Evolutionary conservation across 768 basidiomycete species (phyloP).

Genomic region (Russula vinacea): DNA sequence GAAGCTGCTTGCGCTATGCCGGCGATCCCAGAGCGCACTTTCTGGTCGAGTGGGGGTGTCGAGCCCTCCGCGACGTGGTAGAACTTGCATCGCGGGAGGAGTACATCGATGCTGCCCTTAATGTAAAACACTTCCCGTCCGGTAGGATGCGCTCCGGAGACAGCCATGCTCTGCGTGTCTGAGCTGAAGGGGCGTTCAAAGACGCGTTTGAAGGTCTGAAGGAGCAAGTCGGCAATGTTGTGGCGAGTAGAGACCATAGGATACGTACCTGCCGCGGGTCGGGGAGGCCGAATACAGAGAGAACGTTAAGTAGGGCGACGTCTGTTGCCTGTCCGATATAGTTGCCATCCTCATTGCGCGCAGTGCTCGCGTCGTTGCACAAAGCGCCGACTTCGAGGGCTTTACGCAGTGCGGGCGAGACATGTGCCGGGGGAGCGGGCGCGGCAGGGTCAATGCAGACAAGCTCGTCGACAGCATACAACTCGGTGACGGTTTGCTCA

Average conservation of each 20-base stretch:
- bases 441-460: slow-evolving; percentile 59
- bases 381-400: slow-evolving; percentile 79
- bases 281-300: slow-evolving; percentile 59
- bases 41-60: slow-evolving; percentile 71
- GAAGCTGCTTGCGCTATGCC: slow-evolving; percentile 70
- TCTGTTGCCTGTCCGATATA: slow-evolving; percentile 90
- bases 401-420: slow-evolving; percentile 67
- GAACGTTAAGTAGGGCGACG: slow-evolving; percentile 82
- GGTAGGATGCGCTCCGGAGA: slow-evolving; percentile 67
- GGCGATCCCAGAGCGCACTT: slow-evolving; percentile 64
- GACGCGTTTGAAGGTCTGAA: slow-evolving; percentile 63
- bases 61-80: slow-evolving; percentile 91
- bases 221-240: not conserved
- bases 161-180: slow-evolving; percentile 90
- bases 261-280: slow-evolving; percentile 68
- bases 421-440: slow-evolving; percentile 39
- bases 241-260: not conserved
- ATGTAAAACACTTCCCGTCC: slow-evolving; percentile 80
- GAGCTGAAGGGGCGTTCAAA: slow-evolving; percentile 89
- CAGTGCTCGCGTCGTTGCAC: slow-evolving; percentile 81
- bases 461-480: slow-evolving; percentile 83
- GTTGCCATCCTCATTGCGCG: slow-evolving; percentile 62
- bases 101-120: slow-evolving; percentile 88
- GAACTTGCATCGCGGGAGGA: slow-evolving; percentile 81
- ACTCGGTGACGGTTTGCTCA: slow-evolving; percentile 89